phyloP scores from a whole-genome alignment of 108 stramenopile species.

The Cyclotella distinguenda region DNA sequence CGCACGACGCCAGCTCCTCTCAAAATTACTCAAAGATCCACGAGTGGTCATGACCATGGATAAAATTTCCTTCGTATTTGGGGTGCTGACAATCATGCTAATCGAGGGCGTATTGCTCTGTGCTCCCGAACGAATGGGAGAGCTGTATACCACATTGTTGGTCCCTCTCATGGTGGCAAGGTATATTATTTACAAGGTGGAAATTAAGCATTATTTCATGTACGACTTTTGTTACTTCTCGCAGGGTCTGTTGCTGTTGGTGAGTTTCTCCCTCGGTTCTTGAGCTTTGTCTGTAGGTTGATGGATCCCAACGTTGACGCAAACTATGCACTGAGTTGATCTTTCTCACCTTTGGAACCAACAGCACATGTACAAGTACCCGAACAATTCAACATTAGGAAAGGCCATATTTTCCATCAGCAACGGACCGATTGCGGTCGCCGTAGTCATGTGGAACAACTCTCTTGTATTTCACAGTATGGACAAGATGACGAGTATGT shows the following conservation, averaged over 20 bases:
- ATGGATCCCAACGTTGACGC: neutral
- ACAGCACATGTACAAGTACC: slow-evolving; percentile 51
- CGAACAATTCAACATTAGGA: slow-evolving; percentile 36
- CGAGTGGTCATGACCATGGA: slow-evolving; percentile 41
- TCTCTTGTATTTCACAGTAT: slow-evolving; percentile 78
- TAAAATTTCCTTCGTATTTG: slow-evolving; percentile 48
- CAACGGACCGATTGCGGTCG: slow-evolving; percentile 56
- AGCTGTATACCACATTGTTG: slow-evolving; percentile 35
- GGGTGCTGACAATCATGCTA: slow-evolving; percentile 48
- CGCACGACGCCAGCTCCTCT: slow-evolving; percentile 18
- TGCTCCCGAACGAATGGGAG: slow-evolving; percentile 27
- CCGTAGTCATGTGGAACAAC: slow-evolving; percentile 77
- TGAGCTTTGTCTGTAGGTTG: too few species aligned
- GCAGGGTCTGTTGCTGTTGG: slow-evolving; percentile 44
- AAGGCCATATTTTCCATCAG: slow-evolving; percentile 61
- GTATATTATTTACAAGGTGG: slow-evolving; percentile 45
- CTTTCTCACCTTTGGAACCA: neutral
- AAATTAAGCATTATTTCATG: slow-evolving; percentile 51
- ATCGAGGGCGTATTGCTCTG: slow-evolving; percentile 43
- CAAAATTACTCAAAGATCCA: slow-evolving; percentile 25
- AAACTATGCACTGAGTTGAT: neutral
- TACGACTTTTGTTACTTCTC: slow-evolving; percentile 56
- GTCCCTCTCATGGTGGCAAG: slow-evolving; percentile 44
- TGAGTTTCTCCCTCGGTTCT: too few species aligned
- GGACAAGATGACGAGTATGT: slow-evolving; percentile 80